phyloP scores from a whole-genome alignment of 2,329 filamentous ascomycete genomes.

The Exophiala calicioides region DNA sequence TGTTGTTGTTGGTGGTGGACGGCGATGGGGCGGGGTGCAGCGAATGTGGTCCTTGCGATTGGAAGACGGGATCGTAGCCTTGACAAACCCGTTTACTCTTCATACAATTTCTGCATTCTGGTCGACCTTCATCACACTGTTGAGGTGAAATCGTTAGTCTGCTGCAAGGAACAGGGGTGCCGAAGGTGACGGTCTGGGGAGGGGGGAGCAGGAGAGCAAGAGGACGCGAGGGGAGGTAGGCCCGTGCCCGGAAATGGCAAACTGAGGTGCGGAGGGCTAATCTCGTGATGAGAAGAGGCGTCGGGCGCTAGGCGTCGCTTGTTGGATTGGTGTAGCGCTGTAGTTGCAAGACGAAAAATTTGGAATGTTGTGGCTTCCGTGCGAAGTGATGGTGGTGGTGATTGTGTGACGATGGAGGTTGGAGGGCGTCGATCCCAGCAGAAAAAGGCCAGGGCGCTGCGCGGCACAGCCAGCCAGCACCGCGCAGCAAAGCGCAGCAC shows the following conservation, averaged over 20 bases:
- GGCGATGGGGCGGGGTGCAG: conserved; percentile 57
- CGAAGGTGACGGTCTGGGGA: not conserved
- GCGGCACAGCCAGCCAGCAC: not conserved
- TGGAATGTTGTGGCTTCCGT: not conserved
- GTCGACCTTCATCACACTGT: conserved; percentile 95
- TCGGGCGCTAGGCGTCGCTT: conserved; percentile 16
- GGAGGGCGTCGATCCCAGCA: conserved; percentile 19
- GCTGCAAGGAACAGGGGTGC: conserved; percentile 7
- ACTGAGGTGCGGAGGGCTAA: conserved; percentile 3
- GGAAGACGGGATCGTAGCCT: conserved; percentile 69
- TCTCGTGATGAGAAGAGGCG: conserved; percentile 14
- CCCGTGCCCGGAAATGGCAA: conserved; percentile 7
- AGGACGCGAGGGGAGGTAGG: conserved; percentile 14
- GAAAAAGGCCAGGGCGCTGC: conserved; percentile 2
- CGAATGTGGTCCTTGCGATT: conserved; percentile 59
- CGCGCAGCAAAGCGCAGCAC: no score
- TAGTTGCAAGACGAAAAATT: conserved; percentile 4
- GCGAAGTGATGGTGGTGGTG: conserved; percentile 9
- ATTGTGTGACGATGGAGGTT: conserved; percentile 22
- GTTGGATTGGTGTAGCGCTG: conserved; percentile 14
- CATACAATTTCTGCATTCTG: conserved; percentile 73
- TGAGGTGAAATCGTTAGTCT: conserved; percentile 25
- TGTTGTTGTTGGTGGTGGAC: conserved; percentile 21
- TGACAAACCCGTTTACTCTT: conserved; percentile 69
- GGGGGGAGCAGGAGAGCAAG: conserved; percentile 2